These are phyloP conservation scores for Phytomonas sp. DNA, from an alignment of 208 protist species.

Conservation along the genomic window DNA sequence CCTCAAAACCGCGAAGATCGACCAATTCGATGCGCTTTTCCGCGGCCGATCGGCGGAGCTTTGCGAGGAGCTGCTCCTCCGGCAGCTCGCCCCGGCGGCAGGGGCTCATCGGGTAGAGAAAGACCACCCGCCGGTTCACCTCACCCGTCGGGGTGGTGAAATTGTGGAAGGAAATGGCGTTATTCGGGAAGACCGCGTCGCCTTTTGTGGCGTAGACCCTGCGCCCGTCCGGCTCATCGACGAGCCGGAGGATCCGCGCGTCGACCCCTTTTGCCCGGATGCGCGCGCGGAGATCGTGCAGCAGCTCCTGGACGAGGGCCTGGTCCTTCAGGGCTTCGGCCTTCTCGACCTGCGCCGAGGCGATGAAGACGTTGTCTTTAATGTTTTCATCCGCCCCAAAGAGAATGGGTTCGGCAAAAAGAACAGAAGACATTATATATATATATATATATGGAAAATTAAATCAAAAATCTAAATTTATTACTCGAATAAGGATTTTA, in stretches of 20 bases:
- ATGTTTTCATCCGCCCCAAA: constrained; percentile 34
- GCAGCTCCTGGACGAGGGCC: constrained; percentile 20
- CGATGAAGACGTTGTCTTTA: constrained; percentile 37
- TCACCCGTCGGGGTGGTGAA: constrained; percentile 51
- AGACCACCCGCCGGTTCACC: constrained; percentile 51
- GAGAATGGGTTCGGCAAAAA: constrained; percentile 26
- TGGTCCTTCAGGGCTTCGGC: constrained; percentile 22
- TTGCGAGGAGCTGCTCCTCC: constrained; percentile 36
- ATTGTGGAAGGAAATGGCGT: constrained; percentile 74
- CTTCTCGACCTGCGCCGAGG: constrained; percentile 18
- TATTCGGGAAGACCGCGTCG: constrained; percentile 52
- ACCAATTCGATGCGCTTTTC: constrained; percentile 42
- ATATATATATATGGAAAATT: constrained; percentile 4
- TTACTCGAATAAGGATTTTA: not conserved
- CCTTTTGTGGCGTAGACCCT: constrained; percentile 33
- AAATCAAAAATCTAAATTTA: constrained; percentile 2
- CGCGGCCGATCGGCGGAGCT: constrained; percentile 27
- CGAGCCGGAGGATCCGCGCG: constrained; percentile 22
- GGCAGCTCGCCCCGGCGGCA: constrained; percentile 56
- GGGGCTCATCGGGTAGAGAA: constrained; percentile 78
- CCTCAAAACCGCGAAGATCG: constrained; percentile 62
- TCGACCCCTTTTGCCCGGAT: constrained; percentile 21
- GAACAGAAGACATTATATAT: constrained; percentile 33
- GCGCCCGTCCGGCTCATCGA: constrained; percentile 20
- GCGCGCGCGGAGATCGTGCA: constrained; percentile 19